Evolutionary conservation across 306 rosid genomes (phyloP).

Genomic region (Trichosanthes truncata): DNA sequence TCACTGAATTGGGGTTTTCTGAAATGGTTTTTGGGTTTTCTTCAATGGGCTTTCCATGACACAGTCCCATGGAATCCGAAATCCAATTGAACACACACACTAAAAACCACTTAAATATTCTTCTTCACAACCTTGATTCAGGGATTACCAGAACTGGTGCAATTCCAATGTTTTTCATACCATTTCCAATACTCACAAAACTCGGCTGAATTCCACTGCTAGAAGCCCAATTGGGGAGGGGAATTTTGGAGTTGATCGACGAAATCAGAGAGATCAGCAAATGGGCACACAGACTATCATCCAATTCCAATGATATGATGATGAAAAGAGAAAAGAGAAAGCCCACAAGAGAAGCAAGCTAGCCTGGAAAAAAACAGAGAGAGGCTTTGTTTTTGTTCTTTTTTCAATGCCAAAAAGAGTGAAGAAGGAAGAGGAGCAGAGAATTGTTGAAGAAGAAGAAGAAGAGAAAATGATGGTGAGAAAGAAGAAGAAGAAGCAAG

Average conservation of each 20-base stretch:
- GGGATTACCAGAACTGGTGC: not conserved
- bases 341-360: not conserved
- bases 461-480: not conserved
- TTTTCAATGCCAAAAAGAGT: not conserved
- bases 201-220: conserved; percentile 1
- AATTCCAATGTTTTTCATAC: not conserved
- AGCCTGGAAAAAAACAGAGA: conserved; percentile 15
- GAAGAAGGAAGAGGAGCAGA: not conserved
- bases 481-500: not conserved
- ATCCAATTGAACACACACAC: not conserved
- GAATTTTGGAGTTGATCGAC: not conserved
- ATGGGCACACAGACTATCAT: conserved; percentile 13
- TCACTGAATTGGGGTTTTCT: conserved; percentile 8
- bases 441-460: not conserved
- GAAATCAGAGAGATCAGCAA: conserved; percentile 12
- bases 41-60: conserved; percentile 34
- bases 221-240: conserved; percentile 1
- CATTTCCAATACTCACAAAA: not conserved
- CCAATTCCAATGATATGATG: conserved; percentile 6
- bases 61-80: conserved; percentile 30
- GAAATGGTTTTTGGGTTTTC: conserved; percentile 17
- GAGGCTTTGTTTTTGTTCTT: not conserved
- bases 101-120: not conserved
- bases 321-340: conserved; percentile 9
- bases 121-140: not conserved